A percentile compares a stretch with the other conserved stretches of the same genome.
phyloP scores from a whole-genome alignment of 2,329 filamentous ascomycete genomes.

The Curvularia spicifera region DNA sequence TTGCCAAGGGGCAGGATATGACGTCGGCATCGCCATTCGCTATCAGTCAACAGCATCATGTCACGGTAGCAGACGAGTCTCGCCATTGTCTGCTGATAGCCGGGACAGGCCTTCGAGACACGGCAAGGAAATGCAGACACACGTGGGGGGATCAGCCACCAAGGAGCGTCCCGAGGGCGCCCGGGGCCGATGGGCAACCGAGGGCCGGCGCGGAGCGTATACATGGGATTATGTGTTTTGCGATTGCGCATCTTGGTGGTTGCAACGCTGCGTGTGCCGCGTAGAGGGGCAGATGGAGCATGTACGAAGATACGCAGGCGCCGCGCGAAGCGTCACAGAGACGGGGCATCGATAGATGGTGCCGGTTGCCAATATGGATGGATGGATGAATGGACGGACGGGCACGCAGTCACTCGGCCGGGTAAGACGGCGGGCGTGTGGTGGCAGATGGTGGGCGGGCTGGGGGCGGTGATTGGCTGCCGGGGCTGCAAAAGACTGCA shows the following conservation, averaged over 20 bases:
- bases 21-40: slow-evolving; percentile 16
- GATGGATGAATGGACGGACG: neutral
- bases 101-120: slow-evolving; percentile 21
- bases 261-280: neutral
- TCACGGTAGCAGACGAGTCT: slow-evolving; percentile 8
- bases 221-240: neutral
- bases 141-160: slow-evolving; percentile 31
- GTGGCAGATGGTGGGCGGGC: slow-evolving; percentile 18
- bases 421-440: slow-evolving; percentile 20
- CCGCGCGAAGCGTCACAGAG: neutral
- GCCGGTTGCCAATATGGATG: neutral
- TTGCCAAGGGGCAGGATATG: slow-evolving; percentile 14
- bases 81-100: slow-evolving; percentile 26
- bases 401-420: neutral
- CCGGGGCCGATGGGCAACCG: slow-evolving; percentile 14
- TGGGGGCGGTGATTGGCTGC: slow-evolving; percentile 21
- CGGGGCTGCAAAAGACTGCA: slow-evolving; percentile 8
- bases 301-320: neutral
- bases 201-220: neutral
- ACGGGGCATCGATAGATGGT: neutral
- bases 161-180: slow-evolving; percentile 23
- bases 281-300: neutral
- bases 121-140: slow-evolving; percentile 15
- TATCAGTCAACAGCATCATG: neutral
- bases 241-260: neutral